Evolutionary conservation across 164 flowering plant genomes (phyloP).

Genomic region (Magnolia officinalis): DNA sequence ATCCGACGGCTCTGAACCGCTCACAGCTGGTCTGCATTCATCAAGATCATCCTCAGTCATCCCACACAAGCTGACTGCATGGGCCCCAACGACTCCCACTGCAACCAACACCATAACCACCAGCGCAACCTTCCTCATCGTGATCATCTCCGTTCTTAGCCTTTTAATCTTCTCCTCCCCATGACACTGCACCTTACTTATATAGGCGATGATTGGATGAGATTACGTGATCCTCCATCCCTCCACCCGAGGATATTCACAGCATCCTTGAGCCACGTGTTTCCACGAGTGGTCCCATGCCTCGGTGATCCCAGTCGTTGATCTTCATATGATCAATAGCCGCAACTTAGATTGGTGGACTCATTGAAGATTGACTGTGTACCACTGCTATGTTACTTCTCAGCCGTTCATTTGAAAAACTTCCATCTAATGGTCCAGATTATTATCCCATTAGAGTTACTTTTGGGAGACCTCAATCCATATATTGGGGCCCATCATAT

Average conservation of each 20-base stretch:
- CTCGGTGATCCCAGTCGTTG: background rate
- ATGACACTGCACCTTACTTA: too few species aligned
- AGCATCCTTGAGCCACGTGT: background rate
- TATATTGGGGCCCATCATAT: background rate
- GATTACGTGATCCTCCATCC: background rate
- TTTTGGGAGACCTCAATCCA: background rate
- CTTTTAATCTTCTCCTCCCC: background rate
- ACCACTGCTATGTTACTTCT: too few species aligned
- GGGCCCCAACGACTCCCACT: conserved; percentile 2
- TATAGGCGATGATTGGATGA: too few species aligned
- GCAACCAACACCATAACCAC: conserved; percentile 12
- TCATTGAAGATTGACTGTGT: too few species aligned
- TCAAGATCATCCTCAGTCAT: conserved; percentile 27
- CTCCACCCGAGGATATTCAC: background rate
- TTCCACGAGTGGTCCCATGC: background rate
- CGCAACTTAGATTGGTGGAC: background rate
- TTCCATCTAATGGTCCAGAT: background rate
- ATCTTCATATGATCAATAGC: background rate
- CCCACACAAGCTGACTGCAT: conserved; percentile 20
- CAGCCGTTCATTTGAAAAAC: too few species aligned
- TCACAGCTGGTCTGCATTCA: conserved; percentile 40
- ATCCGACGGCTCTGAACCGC: conserved; percentile 11
- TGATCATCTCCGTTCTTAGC: conserved; percentile 12
- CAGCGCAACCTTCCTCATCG: conserved; percentile 13
- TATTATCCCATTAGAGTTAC: background rate